Conservation (phyloP, 371 early-diverging fungal genomes). For the Funneliformis caledonium region DNA sequence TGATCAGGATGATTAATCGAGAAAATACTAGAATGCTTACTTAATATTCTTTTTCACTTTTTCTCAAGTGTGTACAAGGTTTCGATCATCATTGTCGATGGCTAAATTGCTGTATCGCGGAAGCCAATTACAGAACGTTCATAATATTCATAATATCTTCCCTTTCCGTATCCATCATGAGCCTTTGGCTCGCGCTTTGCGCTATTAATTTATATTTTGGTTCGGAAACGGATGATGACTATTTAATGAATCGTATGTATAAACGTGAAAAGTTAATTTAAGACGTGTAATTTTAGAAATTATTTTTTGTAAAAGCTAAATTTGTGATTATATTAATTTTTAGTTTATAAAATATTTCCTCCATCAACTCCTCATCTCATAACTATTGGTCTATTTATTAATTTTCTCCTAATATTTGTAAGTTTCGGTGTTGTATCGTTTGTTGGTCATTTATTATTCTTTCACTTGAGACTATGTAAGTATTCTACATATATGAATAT, state of each 20-base stretch:
- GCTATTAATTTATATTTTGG: conserved; percentile 19
- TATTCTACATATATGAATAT: neutral
- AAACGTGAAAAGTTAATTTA: neutral
- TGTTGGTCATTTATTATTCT: conserved; percentile 21
- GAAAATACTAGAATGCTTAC: neutral
- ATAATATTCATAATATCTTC: conserved; percentile 23
- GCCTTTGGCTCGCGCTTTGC: conserved; percentile 8
- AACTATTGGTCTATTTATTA: conserved; percentile 24
- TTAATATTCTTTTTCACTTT: neutral
- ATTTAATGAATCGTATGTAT: conserved; percentile 17
- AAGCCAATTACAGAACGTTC: conserved; percentile 34
- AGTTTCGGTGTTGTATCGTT: conserved; percentile 15
- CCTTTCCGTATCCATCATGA: conserved; percentile 15
- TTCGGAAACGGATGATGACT: conserved; percentile 13
- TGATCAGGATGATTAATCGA: neutral
- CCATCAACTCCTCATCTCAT: neutral
- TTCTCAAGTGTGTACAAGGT: conserved; percentile 7
- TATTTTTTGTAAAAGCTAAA: neutral
- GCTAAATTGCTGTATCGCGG: conserved; percentile 35
- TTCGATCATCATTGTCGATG: conserved; percentile 39
- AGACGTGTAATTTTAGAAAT: neutral
- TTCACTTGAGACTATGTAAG: conserved; percentile 34
- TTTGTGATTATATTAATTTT: neutral
- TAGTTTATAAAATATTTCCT: conserved; percentile 36
- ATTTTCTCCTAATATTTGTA: conserved; percentile 20